Conservation (phyloP, 768 basidiomycete genomes). For the Kwoniella sp. region DNA sequence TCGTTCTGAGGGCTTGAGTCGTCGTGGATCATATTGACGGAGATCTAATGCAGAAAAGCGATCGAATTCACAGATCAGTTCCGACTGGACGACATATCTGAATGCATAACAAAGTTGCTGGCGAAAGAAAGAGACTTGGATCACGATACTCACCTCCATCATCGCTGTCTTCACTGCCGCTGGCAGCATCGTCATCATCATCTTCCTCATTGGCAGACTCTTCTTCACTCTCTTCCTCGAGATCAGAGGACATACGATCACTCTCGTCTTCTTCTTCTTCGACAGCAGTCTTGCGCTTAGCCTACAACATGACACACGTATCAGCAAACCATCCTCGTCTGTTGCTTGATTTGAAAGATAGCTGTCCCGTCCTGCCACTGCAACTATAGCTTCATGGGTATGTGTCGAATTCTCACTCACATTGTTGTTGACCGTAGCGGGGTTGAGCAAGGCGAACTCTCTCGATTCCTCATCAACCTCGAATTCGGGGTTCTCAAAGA, state of each 20-base stretch:
- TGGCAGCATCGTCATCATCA: conserved; percentile 26
- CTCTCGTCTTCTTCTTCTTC: conserved; percentile 89
- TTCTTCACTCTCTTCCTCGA: conserved; percentile 43
- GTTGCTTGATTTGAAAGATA: too few species aligned
- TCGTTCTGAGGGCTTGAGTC: conserved; percentile 28
- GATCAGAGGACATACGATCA: conserved; percentile 60
- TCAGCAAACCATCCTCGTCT: too few species aligned
- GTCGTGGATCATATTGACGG: conserved; percentile 49
- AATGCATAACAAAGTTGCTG: too few species aligned
- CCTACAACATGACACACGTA: conserved; percentile 28
- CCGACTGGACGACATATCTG: too few species aligned
- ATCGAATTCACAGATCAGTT: too few species aligned
- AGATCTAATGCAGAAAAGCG: conserved; percentile 30
- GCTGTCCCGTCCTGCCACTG: too few species aligned
- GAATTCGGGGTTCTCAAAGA: conserved; percentile 90
- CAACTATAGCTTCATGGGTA: too few species aligned
- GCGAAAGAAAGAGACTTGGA: too few species aligned
- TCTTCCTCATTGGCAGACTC: conserved; percentile 34
- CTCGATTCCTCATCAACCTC: conserved; percentile 83
- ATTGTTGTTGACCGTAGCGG: conserved; percentile 67
- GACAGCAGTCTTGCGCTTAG: conserved; percentile 70
- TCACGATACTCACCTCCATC: conserved; percentile 30
- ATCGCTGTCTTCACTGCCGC: conserved; percentile 30
- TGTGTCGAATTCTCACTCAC: too few species aligned
- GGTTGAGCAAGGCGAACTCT: conserved; percentile 91